phyloP scores from a whole-genome alignment of 768 basidiomycete species.

The Leccinum obscurum region DNA sequence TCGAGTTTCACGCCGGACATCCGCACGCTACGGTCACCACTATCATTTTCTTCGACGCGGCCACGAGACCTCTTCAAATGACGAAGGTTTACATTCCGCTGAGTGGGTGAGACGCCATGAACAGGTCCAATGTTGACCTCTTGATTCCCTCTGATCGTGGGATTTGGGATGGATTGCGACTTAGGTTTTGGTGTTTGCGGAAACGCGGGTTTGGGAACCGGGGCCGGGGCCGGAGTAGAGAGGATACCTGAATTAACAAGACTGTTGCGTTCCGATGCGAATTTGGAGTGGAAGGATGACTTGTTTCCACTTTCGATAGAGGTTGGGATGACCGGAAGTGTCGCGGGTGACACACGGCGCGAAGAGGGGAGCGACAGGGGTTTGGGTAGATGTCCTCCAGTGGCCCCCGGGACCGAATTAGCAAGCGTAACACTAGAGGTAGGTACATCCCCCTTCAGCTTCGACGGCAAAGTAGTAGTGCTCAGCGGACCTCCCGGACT shows the following conservation, averaged over 20 bases:
- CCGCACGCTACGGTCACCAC: too few species aligned
- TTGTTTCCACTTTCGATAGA: conserved; percentile 15
- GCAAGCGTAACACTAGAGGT: conserved; percentile 24
- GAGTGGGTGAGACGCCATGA: conserved; percentile 23
- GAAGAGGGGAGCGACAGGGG: conserved; percentile 1
- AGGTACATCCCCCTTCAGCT: conserved; percentile 4
- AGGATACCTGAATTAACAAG: background rate
- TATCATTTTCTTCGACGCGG: too few species aligned
- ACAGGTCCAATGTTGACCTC: conserved; percentile 27
- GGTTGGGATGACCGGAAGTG: conserved; percentile 10
- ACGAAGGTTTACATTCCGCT: conserved; percentile 32
- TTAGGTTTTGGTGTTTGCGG: conserved; percentile 26
- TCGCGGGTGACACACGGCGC: background rate
- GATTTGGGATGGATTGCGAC: conserved; percentile 25
- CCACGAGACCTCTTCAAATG: background rate
- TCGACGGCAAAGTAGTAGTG: background rate
- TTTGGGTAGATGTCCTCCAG: conserved; percentile 5
- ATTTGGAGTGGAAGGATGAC: conserved; percentile 9
- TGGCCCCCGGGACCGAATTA: background rate
- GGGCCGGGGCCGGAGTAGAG: conserved; percentile 2
- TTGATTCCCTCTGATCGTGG: conserved; percentile 2
- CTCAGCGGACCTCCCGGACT: conserved; percentile 2
- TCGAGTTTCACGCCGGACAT: conserved; percentile 22
- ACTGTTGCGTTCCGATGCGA: conserved; percentile 18
- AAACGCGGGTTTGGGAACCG: conserved; percentile 12